Conservation (phyloP, 75 land plant species). For the Pinus tabuliformis region DNA sequence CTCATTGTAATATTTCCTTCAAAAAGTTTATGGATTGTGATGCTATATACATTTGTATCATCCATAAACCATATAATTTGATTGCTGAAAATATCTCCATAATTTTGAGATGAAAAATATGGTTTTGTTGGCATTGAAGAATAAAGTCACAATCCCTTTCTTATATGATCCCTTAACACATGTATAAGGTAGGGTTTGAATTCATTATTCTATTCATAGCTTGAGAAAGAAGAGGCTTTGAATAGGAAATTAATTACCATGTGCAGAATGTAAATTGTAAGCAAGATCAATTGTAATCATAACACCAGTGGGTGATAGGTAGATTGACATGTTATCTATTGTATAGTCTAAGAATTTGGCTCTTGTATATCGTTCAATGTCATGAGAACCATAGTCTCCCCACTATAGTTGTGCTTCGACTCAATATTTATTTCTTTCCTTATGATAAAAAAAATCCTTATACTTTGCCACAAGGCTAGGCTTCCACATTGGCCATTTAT, state of each 20-base stretch:
- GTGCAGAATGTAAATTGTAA: conserved; percentile 93
- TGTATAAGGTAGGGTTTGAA: conserved; percentile 95
- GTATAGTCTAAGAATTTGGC: conserved; percentile 99
- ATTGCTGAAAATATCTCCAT: conserved; percentile 99
- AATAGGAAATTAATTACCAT: conserved; percentile 99
- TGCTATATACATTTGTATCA: conserved; percentile 99
- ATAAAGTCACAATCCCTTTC: conserved; percentile 94
- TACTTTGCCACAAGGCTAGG: no score
- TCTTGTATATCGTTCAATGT: conserved; percentile 94
- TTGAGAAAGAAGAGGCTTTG: conserved; percentile 91
- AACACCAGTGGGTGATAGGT: conserved; percentile 96
- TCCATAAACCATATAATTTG: conserved; percentile 99
- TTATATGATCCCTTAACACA: conserved; percentile 80
- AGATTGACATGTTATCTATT: conserved; percentile 98
- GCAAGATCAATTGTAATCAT: conserved; percentile 98
- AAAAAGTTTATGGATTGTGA: conserved; percentile 97
- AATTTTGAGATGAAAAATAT: conserved; percentile 95
- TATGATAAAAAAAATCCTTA: no score
- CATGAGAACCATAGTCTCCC: conserved; percentile 99
- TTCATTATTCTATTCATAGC: conserved; percentile 99
- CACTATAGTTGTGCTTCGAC: conserved; percentile 13
- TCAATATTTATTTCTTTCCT: no score
- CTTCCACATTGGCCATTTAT: no score
- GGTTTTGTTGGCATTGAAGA: conserved; percentile 99
- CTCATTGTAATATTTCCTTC: conserved; percentile 98